Percentiles rank a stretch among this genome's conserved stretches.
Evolutionary conservation across 2,329 filamentous ascomycete species (phyloP).

Genomic region (Biscogniauxia mediterranea): DNA sequence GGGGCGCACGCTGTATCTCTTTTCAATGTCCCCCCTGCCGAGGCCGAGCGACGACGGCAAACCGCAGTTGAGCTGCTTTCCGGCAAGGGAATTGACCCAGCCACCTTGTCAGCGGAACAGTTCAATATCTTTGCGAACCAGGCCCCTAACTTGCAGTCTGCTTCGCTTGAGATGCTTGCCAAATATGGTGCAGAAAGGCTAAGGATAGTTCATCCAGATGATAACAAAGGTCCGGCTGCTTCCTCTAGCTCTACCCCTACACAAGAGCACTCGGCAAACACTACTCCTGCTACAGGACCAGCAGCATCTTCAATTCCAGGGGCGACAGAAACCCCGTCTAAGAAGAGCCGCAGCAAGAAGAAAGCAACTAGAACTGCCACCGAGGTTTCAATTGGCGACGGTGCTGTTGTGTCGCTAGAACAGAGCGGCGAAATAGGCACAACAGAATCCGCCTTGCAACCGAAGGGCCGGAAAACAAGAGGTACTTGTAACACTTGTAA

Average conservation of each 20-base stretch:
- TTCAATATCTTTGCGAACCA: slow-evolving; percentile 61
- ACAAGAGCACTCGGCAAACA: slow-evolving; percentile 14
- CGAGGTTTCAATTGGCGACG: slow-evolving; percentile 25
- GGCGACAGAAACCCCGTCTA: slow-evolving; percentile 26
- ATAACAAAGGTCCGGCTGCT: slow-evolving; percentile 29
- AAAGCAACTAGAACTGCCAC: slow-evolving; percentile 18
- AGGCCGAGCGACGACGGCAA: slow-evolving; percentile 49
- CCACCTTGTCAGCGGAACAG: slow-evolving; percentile 52
- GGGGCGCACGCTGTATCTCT: slow-evolving; percentile 31
- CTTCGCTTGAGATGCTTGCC: slow-evolving; percentile 55
- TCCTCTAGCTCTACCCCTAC: slow-evolving; percentile 28
- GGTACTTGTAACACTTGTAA: slow-evolving; percentile 36
- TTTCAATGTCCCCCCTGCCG: slow-evolving; percentile 42
- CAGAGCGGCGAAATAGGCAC: slow-evolving; percentile 28
- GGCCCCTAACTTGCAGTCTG: slow-evolving; percentile 51
- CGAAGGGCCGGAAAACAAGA: slow-evolving; percentile 29
- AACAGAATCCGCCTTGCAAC: slow-evolving; percentile 26
- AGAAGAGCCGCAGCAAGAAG: slow-evolving; percentile 26
- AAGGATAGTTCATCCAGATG: slow-evolving; percentile 54
- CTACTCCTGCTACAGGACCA: slow-evolving; percentile 11
- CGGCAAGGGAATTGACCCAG: slow-evolving; percentile 49
- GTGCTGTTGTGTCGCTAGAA: slow-evolving; percentile 25
- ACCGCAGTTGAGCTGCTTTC: slow-evolving; percentile 47
- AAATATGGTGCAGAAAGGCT: slow-evolving; percentile 57
- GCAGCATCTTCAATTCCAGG: slow-evolving; percentile 9